Evolutionary conservation across 129 eudicot species (phyloP), one percentile per base, ranked within the genome.

Genomic region (Mikania micrantha): DNA sequence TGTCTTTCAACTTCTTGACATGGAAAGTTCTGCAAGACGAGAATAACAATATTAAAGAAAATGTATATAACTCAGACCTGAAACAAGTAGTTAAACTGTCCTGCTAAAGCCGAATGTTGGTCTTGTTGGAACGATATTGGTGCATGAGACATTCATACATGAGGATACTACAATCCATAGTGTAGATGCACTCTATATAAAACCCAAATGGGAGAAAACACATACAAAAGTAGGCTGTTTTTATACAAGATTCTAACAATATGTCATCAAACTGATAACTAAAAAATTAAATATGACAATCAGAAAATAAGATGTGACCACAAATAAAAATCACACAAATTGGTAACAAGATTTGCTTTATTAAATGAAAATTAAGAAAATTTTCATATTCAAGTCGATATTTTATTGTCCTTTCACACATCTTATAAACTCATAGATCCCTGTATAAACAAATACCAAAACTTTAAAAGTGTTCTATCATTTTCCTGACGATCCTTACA

Each of bases 1-100:
- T 90, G 97, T 72, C 97, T 82, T 78, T 90, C 97, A 80, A 90
- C 97, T 87, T 90, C 97, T 79, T 86, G 95, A 76, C 91, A 90
- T 32, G 95, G 95, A 41, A 90, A 90, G 74, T 90, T 90, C 96
- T 90, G 86, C 85, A 71, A 66, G 58, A 72, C 67, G n/a, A 58
- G 81, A 39, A 68, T 24, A 62, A 20, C 11, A 59, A 15, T 12
- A 61, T 50, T 17, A 68, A 16, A 45, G 34, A 69, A 31, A 31
- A 28, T 8, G 35, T 20, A 60, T 25, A 38, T 20, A 70, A 70
- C 41, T 28, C 28, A 40, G 24, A 65, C 57, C 38, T 42, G 6
- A 22, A 52, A 21, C 13, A 20, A 9, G n/a, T 22, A 22, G 59
- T 52, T 52, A 3, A 52, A 7, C 31, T 2, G 7, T 47, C 24